Percentiles rank a stretch among this genome's conserved stretches.
Conservation (phyloP, 164 flowering plant species). For the Nelumbo lutea region DNA sequence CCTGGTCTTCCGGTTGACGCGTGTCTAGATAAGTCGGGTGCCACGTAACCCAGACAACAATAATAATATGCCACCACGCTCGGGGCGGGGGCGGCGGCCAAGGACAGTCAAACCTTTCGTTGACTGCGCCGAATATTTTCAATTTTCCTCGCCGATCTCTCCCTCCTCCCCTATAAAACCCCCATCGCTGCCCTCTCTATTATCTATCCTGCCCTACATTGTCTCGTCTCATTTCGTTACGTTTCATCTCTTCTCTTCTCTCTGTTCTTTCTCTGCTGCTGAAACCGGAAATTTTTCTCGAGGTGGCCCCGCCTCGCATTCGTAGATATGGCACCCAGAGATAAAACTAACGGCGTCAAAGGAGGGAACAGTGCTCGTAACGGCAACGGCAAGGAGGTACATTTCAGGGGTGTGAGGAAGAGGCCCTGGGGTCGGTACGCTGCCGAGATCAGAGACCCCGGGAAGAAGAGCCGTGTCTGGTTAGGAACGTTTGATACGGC, state of each 20-base stretch:
- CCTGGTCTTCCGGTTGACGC: neutral
- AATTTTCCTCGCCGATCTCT: neutral
- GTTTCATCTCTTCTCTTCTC: too few species aligned
- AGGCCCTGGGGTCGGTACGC: constrained; percentile 86
- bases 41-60: constrained; percentile 27
- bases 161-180: neutral
- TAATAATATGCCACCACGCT: constrained; percentile 22
- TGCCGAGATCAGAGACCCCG: constrained; percentile 76
- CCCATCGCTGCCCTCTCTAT: neutral
- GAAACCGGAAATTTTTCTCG: neutral
- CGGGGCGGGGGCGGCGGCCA: constrained; percentile 35
- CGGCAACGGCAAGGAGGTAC: constrained; percentile 34
- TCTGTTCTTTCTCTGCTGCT: too few species aligned
- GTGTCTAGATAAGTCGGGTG: constrained; percentile 10
- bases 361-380: neutral
- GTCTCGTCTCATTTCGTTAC: too few species aligned
- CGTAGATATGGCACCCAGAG: constrained; percentile 42
- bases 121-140: constrained; percentile 20
- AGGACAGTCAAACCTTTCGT: constrained; percentile 37
- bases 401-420: constrained; percentile 68
- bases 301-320: too few species aligned
- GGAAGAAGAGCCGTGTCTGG: constrained; percentile 74
- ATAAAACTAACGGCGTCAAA: constrained; percentile 9
- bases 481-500: constrained; percentile 73
- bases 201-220: too few species aligned